phyloP scores from a whole-genome alignment of 345 rosid species.

The Syzygium aromaticum region DNA sequence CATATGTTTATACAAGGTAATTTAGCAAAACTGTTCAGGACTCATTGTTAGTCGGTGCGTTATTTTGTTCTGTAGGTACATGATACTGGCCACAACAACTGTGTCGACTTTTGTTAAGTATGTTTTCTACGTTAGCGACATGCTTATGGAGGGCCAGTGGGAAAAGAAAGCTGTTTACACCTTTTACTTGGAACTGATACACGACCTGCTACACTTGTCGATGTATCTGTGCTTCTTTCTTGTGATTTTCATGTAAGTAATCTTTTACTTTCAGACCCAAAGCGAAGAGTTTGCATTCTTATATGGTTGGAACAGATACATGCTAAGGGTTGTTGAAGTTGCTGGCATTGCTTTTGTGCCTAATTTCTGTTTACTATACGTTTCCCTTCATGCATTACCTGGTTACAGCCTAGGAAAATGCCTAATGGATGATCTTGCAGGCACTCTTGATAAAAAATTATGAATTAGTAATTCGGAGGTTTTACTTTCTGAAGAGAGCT shows the following conservation, averaged over 20 bases:
- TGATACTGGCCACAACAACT: conserved; percentile 92
- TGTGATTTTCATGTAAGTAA: conserved; percentile 86
- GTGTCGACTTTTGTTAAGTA: conserved; percentile 77
- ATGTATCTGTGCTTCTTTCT: conserved; percentile 96
- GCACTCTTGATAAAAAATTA: background rate
- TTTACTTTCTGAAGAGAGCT: background rate
- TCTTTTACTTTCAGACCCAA: background rate
- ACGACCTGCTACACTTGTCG: conserved; percentile 92
- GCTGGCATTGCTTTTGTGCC: background rate
- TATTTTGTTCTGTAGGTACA: conserved; percentile 44
- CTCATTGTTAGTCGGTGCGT: background rate
- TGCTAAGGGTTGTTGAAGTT: background rate
- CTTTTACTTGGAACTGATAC: conserved; percentile 88
- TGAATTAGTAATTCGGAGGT: background rate
- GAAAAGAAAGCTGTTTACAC: conserved; percentile 86
- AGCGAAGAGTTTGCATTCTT: background rate
- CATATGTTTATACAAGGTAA: background rate
- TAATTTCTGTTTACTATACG: background rate
- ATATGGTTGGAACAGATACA: background rate
- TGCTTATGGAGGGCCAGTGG: conserved; percentile 98
- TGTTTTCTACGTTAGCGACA: conserved; percentile 80
- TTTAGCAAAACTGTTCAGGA: background rate
- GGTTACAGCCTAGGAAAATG: background rate
- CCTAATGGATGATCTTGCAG: background rate
- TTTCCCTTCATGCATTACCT: background rate